These are phyloP conservation scores for Monosporascus ibericus DNA, from an alignment of 2,329 filamentous ascomycete genomes.

Conservation along the genomic window DNA sequence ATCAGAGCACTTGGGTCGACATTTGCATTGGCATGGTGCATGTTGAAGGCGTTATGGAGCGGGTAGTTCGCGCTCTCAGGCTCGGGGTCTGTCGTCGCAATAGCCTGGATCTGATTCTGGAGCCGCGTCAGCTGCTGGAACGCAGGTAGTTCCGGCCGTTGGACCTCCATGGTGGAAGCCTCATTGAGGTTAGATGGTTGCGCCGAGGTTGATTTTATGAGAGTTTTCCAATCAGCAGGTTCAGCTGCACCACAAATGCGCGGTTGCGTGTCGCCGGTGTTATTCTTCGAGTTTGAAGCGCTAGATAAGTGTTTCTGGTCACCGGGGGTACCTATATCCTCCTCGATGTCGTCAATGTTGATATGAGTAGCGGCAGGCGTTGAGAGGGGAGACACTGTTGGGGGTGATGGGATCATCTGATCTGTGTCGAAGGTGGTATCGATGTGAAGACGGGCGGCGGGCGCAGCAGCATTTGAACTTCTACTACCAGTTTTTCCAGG, in stretches of 20 bases:
- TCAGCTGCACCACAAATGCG: neutral
- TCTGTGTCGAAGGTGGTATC: constrained; percentile 10
- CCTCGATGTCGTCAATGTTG: constrained; percentile 22
- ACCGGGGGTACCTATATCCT: constrained; percentile 16
- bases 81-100: constrained; percentile 27
- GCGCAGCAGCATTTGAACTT: neutral
- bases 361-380: constrained; percentile 26
- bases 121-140: neutral
- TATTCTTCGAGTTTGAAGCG: neutral
- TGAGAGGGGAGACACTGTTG: constrained; percentile 29
- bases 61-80: constrained; percentile 16
- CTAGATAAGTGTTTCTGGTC: neutral
- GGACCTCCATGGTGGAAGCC: neutral
- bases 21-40: constrained; percentile 20
- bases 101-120: constrained; percentile 20
- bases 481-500: constrained; percentile 2
- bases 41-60: constrained; percentile 12
- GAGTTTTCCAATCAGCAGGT: neutral
- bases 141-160: neutral
- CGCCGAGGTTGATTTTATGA: neutral
- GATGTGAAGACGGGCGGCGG: neutral
- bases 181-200: neutral
- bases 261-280: neutral
- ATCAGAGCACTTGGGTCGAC: constrained; percentile 25
- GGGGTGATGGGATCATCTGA: constrained; percentile 24